Percentiles rank a stretch among this genome's conserved stretches.
These are phyloP conservation scores for Microdochium trichocladiopsis DNA, from an alignment of 2,329 filamentous ascomycete genomes.

Conservation along the genomic window DNA sequence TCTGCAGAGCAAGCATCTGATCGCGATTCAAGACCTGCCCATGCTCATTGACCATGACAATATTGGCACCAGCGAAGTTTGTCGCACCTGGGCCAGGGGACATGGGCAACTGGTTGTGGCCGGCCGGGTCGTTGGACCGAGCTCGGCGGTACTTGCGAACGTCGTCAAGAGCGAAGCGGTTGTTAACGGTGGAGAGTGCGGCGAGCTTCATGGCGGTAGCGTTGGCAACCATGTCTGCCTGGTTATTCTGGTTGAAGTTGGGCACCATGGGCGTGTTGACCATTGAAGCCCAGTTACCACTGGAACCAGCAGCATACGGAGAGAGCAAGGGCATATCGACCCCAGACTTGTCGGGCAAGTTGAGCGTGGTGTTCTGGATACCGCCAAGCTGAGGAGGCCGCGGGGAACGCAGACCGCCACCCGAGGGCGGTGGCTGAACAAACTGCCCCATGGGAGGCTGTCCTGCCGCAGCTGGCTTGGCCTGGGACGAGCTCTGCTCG, in stretches of 20 bases:
- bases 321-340: conserved; percentile 80
- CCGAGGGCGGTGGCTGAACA: conserved; percentile 70
- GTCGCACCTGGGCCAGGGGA: conserved; percentile 59
- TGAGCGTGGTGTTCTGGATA: conserved; percentile 79
- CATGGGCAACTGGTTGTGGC: conserved; percentile 51
- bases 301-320: conserved; percentile 63
- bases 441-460: conserved; percentile 93
- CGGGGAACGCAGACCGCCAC: conserved; percentile 68
- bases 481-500: conserved; percentile 54
- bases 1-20: conserved; percentile 75
- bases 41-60: conserved; percentile 92
- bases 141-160: conserved; percentile 92
- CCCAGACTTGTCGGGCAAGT: conserved; percentile 59
- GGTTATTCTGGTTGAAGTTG: conserved; percentile 69
- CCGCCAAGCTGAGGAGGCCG: conserved; percentile 61
- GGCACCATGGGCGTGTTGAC: conserved; percentile 94
- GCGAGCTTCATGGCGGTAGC: conserved; percentile 98
- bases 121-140: conserved; percentile 76
- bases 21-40: conserved; percentile 82
- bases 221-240: conserved; percentile 97
- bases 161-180: conserved; percentile 93
- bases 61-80: conserved; percentile 63
- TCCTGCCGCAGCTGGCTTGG: conserved; percentile 31
- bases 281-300: conserved; percentile 97
- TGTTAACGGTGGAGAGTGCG: conserved; percentile 94